A percentile compares a stretch with the other conserved stretches of the same genome.
Conservation (phyloP, 495 filamentous ascomycete genomes). For the Aspergillus kassunensis region DNA sequence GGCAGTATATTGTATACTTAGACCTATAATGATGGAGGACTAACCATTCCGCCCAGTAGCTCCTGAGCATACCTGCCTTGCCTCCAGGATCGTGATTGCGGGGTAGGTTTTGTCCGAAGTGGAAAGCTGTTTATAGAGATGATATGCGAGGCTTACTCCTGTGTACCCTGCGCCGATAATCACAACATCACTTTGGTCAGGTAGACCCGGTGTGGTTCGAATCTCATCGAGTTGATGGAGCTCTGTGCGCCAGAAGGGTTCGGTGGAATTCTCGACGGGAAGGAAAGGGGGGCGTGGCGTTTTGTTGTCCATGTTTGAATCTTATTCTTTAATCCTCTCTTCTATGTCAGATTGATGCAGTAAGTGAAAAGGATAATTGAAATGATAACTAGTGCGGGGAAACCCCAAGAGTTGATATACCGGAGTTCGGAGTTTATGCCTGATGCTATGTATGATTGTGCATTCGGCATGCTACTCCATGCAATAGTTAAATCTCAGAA, state of each 20-base stretch:
- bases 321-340: background rate
- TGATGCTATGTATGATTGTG: background rate
- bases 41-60: constrained; percentile 42
- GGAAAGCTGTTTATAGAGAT: constrained; percentile 42
- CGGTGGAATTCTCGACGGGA: constrained; percentile 48
- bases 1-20: no score
- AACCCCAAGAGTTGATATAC: background rate
- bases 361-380: background rate
- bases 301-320: background rate
- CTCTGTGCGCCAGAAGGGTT: constrained; percentile 63
- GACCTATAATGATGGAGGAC: no score
- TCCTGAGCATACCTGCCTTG: constrained; percentile 39
- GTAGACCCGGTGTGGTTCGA: constrained; percentile 47
- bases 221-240: constrained; percentile 53
- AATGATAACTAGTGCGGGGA: background rate
- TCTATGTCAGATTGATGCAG: background rate
- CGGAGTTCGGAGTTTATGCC: background rate
- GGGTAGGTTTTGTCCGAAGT: constrained; percentile 14
- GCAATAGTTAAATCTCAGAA: no score
- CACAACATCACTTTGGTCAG: constrained; percentile 51
- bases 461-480: background rate
- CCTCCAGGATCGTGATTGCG: constrained; percentile 35
- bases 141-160: constrained; percentile 59
- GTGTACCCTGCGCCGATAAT: constrained; percentile 71
- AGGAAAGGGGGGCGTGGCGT: constrained; percentile 4